These are phyloP conservation scores for Xylariaceae sp. DNA, from an alignment of 2,329 filamentous ascomycete genomes.

Conservation along the genomic window DNA sequence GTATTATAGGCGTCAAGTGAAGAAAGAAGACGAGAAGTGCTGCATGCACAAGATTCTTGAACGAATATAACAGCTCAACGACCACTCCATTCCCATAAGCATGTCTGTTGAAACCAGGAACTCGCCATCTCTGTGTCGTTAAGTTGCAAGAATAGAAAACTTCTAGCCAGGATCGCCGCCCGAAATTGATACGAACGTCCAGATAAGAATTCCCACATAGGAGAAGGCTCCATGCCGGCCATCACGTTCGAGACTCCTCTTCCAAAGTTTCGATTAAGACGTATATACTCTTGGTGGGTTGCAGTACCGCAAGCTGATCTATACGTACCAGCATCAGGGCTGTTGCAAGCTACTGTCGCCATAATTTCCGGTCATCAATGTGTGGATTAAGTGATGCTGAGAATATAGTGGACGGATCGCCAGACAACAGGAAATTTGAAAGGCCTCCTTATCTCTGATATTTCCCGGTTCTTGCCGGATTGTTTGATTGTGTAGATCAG, in stretches of 20 bases:
- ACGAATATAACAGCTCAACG: too few species aligned
- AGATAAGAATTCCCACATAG: conserved; percentile 12
- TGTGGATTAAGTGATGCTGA: conserved; percentile 8
- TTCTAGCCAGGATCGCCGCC: conserved; percentile 1
- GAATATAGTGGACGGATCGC: not conserved
- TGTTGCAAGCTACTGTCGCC: conserved; percentile 1
- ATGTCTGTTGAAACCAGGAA: conserved; percentile 2
- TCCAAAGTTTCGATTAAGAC: conserved; percentile 23
- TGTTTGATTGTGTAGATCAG: not conserved
- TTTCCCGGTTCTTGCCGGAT: not conserved
- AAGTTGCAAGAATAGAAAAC: not conserved
- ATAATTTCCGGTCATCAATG: conserved; percentile 8
- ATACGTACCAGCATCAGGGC: conserved; percentile 12
- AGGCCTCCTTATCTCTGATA: not conserved
- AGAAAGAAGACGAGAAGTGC: too few species aligned
- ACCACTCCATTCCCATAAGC: too few species aligned
- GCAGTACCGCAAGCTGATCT: conserved; percentile 18
- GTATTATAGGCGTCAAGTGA: too few species aligned
- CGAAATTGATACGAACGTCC: not conserved
- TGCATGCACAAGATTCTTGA: too few species aligned
- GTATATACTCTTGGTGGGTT: conserved; percentile 24
- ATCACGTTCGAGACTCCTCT: conserved; percentile 17
- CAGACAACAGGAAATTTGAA: not conserved
- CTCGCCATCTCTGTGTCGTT: not conserved
- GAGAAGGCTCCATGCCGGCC: conserved; percentile 28